A percentile compares a stretch with the other conserved stretches of the same genome.
Evolutionary conservation across 1,284 basidiomycete species (phyloP).

Genomic region (Tilletia setariae): DNA sequence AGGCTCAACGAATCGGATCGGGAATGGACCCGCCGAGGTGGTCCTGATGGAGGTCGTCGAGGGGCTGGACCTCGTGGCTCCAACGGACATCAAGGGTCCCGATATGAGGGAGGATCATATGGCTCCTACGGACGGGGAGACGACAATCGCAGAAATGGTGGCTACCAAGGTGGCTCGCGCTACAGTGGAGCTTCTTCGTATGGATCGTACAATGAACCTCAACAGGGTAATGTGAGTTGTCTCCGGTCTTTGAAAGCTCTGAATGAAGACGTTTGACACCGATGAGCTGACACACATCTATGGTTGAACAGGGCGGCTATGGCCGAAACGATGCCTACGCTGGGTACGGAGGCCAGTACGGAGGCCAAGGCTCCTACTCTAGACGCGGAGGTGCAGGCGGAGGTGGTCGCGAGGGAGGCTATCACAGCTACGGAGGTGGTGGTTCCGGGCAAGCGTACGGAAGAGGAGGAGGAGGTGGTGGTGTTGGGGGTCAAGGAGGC

Average conservation of each 20-base stretch:
- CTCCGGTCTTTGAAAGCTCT: neutral
- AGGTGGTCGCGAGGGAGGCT: slow-evolving; percentile 24
- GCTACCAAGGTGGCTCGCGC: slow-evolving; percentile 4
- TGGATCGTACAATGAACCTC: neutral
- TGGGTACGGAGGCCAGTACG: slow-evolving; percentile 17
- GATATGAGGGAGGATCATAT: neutral
- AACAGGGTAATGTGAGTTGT: slow-evolving; percentile 1
- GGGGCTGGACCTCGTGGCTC: slow-evolving; percentile 54
- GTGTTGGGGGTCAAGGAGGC: slow-evolving; percentile 11
- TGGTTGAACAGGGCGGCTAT: slow-evolving; percentile 27
- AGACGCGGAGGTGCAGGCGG: slow-evolving; percentile 20
- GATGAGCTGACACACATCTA: neutral
- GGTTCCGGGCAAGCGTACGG: slow-evolving; percentile 16
- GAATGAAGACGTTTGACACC: neutral
- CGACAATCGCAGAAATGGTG: slow-evolving; percentile 18
- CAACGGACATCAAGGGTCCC: slow-evolving; percentile 21
- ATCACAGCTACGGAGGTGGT: slow-evolving; percentile 17
- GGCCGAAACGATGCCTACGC: slow-evolving; percentile 13
- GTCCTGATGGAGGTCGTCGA: slow-evolving; percentile 49
- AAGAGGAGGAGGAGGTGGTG: slow-evolving; percentile 22
- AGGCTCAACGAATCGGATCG: slow-evolving; percentile 72
- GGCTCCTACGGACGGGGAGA: slow-evolving; percentile 23
- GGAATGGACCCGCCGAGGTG: slow-evolving; percentile 63
- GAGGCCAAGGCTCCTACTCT: slow-evolving; percentile 19
- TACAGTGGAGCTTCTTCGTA: slow-evolving; percentile 14